These are phyloP conservation scores for Gynandropsis gynandra DNA, from an alignment of 345 rosid species.

Conservation along the genomic window DNA sequence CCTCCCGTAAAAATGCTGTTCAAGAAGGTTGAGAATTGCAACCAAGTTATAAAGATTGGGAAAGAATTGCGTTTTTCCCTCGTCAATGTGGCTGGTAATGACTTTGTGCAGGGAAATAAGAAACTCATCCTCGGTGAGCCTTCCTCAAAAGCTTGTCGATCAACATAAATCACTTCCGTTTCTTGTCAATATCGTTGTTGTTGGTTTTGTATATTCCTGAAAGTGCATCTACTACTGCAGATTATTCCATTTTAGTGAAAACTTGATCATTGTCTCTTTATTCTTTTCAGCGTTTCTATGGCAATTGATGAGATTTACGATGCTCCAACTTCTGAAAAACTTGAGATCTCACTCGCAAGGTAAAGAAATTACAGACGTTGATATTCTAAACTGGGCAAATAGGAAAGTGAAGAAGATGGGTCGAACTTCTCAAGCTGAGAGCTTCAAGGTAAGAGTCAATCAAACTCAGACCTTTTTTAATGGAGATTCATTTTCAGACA, in stretches of 20 bases:
- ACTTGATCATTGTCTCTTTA: slow-evolving; percentile 8
- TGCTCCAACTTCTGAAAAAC: slow-evolving; percentile 93
- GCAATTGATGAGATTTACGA: slow-evolving; percentile 95
- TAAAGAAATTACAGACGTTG: slow-evolving; percentile 84
- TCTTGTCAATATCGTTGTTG: background rate
- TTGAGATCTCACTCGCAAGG: slow-evolving; percentile 84
- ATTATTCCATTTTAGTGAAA: background rate
- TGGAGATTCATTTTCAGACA: slow-evolving; percentile 10
- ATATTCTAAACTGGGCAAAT: slow-evolving; percentile 89
- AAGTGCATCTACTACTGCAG: background rate
- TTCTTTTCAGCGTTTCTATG: slow-evolving; percentile 65
- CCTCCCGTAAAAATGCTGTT: slow-evolving; percentile 35
- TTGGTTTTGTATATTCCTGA: background rate
- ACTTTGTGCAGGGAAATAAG: slow-evolving; percentile 39
- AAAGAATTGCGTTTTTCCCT: slow-evolving; percentile 55
- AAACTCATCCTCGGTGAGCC: slow-evolving; percentile 33
- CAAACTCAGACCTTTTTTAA: background rate
- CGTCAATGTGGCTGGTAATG: slow-evolving; percentile 96
- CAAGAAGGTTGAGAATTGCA: slow-evolving; percentile 33
- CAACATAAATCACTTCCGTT: slow-evolving; percentile 6
- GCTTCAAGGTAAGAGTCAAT: slow-evolving; percentile 68
- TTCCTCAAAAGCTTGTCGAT: background rate
- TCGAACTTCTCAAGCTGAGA: slow-evolving; percentile 65
- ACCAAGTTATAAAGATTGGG: slow-evolving; percentile 33
- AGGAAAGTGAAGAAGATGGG: slow-evolving; percentile 71